Percentiles rank a stretch among this genome's conserved stretches.
Conservation (phyloP, 2,329 filamentous ascomycete genomes). For the Fusarium robinianum region DNA sequence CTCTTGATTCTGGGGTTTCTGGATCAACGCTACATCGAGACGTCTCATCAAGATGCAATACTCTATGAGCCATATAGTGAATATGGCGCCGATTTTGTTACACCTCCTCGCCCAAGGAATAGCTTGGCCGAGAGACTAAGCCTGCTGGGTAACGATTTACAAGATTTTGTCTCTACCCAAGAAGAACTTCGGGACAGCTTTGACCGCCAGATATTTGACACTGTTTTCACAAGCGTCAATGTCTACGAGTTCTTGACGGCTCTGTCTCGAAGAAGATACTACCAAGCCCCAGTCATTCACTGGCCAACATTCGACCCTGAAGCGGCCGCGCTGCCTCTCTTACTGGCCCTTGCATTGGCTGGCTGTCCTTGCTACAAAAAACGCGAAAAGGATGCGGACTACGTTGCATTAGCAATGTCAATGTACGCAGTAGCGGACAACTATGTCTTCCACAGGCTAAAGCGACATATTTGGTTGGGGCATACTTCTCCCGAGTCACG, state of each 20-base stretch:
- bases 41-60: too few species aligned
- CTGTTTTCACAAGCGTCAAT: constrained; percentile 7
- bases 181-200: neutral
- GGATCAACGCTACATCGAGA: too few species aligned
- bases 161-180: constrained; percentile 16
- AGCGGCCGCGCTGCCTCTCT: constrained; percentile 4
- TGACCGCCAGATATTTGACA: neutral
- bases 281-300: constrained; percentile 11
- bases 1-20: too few species aligned
- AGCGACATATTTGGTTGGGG: neutral
- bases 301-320: constrained; percentile 27
- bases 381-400: neutral
- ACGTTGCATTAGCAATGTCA: neutral
- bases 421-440: constrained; percentile 16
- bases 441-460: constrained; percentile 18
- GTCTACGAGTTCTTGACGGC: constrained; percentile 9
- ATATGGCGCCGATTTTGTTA: too few species aligned
- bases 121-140: too few species aligned
- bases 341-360: constrained; percentile 4
- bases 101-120: too few species aligned
- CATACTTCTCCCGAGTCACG: neutral
- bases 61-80: too few species aligned
- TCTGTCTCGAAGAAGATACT: constrained; percentile 16
- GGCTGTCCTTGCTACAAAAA: constrained; percentile 14
- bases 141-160: too few species aligned